These are phyloP conservation scores for Starmerella kuoi DNA, from an alignment of 805 yeast genomes.

Conservation along the genomic window DNA sequence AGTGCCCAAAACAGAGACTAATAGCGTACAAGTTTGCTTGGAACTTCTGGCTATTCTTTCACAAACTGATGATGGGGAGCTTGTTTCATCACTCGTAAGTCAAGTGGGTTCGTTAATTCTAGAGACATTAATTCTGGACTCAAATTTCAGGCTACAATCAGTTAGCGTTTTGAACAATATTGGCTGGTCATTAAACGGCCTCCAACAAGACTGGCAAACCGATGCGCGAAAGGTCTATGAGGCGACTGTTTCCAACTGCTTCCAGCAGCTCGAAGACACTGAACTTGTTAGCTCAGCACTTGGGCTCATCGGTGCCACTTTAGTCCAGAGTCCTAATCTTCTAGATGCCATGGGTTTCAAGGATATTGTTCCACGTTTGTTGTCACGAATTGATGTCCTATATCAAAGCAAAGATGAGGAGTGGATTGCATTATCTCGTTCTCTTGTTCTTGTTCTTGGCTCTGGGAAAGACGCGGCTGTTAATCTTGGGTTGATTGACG, in stretches of 20 bases:
- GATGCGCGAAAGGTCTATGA: slow-evolving; percentile 25
- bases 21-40: slow-evolving; percentile 54
- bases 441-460: slow-evolving; percentile 8
- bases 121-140: slow-evolving; percentile 5
- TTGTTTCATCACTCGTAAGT: slow-evolving; percentile 12
- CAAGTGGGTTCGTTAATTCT: slow-evolving; percentile 29
- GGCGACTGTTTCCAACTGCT: slow-evolving; percentile 8
- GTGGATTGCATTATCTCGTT: slow-evolving; percentile 10
- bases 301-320: slow-evolving; percentile 15
- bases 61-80: slow-evolving; percentile 16
- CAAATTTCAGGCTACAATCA: slow-evolving; percentile 43
- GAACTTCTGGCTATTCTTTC: slow-evolving; percentile 49
- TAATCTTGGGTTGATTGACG: not conserved
- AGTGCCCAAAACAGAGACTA: slow-evolving; percentile 29
- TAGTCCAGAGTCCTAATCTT: slow-evolving; percentile 16
- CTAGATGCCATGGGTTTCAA: not conserved
- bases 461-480: slow-evolving; percentile 3
- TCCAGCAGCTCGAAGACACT: slow-evolving; percentile 17
- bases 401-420: not conserved
- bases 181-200: slow-evolving; percentile 22
- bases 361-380: not conserved
- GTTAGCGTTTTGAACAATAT: slow-evolving; percentile 57
- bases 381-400: slow-evolving; percentile 4
- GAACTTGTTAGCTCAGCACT: slow-evolving; percentile 24
- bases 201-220: slow-evolving; percentile 30